Conservation (phyloP, 2,329 filamentous ascomycete species). For the Colletotrichum truncatum region DNA sequence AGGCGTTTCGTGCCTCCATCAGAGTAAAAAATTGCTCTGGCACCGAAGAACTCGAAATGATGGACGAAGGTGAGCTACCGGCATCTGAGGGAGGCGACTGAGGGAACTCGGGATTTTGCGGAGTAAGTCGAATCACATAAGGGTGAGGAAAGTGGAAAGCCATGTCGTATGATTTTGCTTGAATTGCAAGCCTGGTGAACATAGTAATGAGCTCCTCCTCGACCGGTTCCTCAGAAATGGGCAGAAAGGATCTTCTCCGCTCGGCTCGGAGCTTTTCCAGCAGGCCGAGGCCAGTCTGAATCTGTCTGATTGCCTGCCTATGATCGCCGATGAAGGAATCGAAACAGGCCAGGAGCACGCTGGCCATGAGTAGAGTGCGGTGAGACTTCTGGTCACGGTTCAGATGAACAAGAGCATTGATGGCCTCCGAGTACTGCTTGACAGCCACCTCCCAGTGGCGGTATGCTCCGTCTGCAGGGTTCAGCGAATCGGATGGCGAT, state of each 20-base stretch:
- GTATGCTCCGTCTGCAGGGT: constrained; percentile 49
- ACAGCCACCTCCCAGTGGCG: constrained; percentile 69
- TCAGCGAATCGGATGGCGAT: constrained; percentile 49
- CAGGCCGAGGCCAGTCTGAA: constrained; percentile 65
- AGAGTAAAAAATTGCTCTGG: constrained; percentile 58
- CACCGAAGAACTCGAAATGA: constrained; percentile 48
- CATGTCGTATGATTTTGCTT: constrained; percentile 75
- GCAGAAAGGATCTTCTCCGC: constrained; percentile 48
- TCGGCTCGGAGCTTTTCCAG: constrained; percentile 62
- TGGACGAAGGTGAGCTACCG: constrained; percentile 49
- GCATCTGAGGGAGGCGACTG: constrained; percentile 54
- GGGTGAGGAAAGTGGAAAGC: constrained; percentile 73
- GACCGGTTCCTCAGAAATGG: constrained; percentile 56
- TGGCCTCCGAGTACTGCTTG: constrained; percentile 66
- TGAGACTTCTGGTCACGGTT: constrained; percentile 55
- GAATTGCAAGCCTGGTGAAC: constrained; percentile 70
- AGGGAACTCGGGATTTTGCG: constrained; percentile 44
- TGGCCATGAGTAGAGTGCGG: constrained; percentile 69
- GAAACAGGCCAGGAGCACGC: constrained; percentile 73
- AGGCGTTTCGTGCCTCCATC: constrained; percentile 63
- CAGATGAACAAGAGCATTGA: constrained; percentile 58
- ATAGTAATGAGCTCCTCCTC: constrained; percentile 70
- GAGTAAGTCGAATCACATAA: constrained; percentile 64
- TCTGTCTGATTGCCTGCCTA: constrained; percentile 68
- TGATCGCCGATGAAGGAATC: constrained; percentile 74